phyloP scores from a whole-genome alignment of 2,329 filamentous ascomycete genomes.

The Thermoascus crustaceus region DNA sequence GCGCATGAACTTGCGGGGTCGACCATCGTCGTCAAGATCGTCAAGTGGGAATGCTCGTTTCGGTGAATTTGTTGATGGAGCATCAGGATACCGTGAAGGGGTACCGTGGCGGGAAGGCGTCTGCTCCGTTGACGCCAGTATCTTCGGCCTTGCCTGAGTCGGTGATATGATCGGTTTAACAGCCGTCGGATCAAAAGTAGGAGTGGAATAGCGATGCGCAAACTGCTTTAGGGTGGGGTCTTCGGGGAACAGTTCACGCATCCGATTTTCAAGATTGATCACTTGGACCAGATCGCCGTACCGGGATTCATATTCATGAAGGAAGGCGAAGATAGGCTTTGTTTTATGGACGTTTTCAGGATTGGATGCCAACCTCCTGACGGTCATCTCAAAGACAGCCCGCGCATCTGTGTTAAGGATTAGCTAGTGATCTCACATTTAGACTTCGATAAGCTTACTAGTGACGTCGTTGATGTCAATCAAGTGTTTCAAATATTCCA shows the following conservation, averaged over 20 bases:
- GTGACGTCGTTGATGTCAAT: slow-evolving; percentile 88
- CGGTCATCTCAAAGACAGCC: slow-evolving; percentile 91
- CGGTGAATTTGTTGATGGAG: slow-evolving; percentile 34
- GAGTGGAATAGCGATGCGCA: slow-evolving; percentile 62
- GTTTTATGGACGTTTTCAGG: slow-evolving; percentile 65
- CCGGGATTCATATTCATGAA: slow-evolving; percentile 90
- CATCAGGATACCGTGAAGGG: slow-evolving; percentile 28
- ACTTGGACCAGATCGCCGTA: slow-evolving; percentile 91
- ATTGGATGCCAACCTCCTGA: slow-evolving; percentile 71
- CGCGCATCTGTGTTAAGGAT: slow-evolving; percentile 60
- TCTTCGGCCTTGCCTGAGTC: slow-evolving; percentile 64
- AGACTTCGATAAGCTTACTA: slow-evolving; percentile 52
- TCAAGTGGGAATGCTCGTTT: slow-evolving; percentile 56
- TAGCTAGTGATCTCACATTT: slow-evolving; percentile 12
- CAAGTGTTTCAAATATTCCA: slow-evolving; percentile 93
- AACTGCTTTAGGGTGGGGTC: slow-evolving; percentile 73
- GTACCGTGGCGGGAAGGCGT: slow-evolving; percentile 25
- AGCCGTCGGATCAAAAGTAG: slow-evolving; percentile 71
- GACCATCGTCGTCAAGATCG: slow-evolving; percentile 64
- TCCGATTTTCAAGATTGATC: slow-evolving; percentile 79
- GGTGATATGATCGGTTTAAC: slow-evolving; percentile 80
- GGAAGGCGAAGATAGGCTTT: slow-evolving; percentile 79
- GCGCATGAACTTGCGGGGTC: slow-evolving; percentile 76
- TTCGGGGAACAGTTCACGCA: slow-evolving; percentile 87
- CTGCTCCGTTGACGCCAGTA: slow-evolving; percentile 23